Percentiles rank a stretch among this genome's conserved stretches.
These are phyloP conservation scores for Hanseniaspora occidentalis DNA, from an alignment of 805 yeast species.

Conservation along the genomic window DNA sequence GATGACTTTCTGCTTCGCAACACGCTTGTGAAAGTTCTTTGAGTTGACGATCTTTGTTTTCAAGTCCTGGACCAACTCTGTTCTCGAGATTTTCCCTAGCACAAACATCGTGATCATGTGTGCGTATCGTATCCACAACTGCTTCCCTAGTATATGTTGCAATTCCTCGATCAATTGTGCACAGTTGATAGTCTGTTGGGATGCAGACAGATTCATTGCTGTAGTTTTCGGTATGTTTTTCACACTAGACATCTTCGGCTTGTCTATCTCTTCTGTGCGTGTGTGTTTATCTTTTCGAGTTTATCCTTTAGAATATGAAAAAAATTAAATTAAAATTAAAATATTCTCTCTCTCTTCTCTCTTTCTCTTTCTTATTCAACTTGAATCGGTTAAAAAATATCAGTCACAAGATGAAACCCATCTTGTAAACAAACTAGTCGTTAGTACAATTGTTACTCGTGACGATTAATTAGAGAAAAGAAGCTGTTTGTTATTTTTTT, in stretches of 20 bases:
- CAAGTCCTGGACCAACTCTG: constrained; percentile 7
- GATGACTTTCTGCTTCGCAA: constrained; percentile 2
- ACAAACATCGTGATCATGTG: constrained; percentile 63
- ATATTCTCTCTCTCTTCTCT: too few species aligned
- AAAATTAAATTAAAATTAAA: too few species aligned
- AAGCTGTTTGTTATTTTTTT: too few species aligned
- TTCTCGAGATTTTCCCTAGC: constrained; percentile 58
- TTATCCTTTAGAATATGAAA: too few species aligned
- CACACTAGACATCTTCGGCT: neutral
- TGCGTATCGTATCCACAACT: constrained; percentile 75
- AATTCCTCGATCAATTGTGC: neutral
- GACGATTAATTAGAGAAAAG: too few species aligned
- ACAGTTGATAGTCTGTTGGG: neutral
- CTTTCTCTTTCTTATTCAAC: too few species aligned
- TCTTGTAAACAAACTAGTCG: too few species aligned
- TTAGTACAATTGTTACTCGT: too few species aligned
- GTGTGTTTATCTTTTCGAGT: too few species aligned
- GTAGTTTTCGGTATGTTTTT: neutral
- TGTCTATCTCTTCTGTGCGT: neutral
- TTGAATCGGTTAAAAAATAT: too few species aligned
- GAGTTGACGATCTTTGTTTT: constrained; percentile 1
- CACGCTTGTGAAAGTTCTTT: neutral
- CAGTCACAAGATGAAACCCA: too few species aligned
- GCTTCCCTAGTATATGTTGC: constrained; percentile 38
- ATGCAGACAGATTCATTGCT: neutral